Conservation (phyloP, 768 basidiomycete species). For the Ramaria sp. region DNA sequence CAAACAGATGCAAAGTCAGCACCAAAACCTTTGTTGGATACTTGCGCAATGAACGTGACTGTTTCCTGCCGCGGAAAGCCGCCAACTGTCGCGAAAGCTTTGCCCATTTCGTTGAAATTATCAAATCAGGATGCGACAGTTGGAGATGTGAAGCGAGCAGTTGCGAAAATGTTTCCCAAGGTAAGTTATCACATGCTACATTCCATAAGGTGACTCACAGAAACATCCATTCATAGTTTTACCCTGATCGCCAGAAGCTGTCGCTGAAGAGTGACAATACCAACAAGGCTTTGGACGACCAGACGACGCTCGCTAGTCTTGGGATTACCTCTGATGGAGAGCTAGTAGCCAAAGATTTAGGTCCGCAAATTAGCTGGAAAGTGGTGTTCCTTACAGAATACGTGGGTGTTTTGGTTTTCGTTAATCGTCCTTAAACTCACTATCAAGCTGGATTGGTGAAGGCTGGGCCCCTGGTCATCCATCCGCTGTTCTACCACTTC, state of each 20-base stretch:
- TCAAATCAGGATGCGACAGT: constrained; percentile 41
- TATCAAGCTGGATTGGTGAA: constrained; percentile 8
- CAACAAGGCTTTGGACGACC: constrained; percentile 47
- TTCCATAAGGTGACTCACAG: constrained; percentile 24
- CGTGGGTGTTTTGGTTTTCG: constrained; percentile 36
- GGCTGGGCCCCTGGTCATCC: constrained; percentile 74
- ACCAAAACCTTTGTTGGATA: too few relatives aligned
- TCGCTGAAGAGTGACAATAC: constrained; percentile 45
- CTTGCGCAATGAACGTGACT: constrained; percentile 39
- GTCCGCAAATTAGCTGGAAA: constrained; percentile 80
- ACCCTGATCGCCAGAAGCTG: constrained; percentile 62
- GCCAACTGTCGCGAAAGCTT: constrained; percentile 34
- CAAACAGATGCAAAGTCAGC: too few relatives aligned
- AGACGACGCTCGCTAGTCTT: constrained; percentile 44
- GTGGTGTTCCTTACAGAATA: constrained; percentile 94
- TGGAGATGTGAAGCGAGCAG: constrained; percentile 54
- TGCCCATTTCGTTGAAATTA: constrained; percentile 43
- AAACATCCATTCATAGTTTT: constrained; percentile 42
- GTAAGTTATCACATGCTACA: constrained; percentile 12
- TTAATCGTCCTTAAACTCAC: not conserved
- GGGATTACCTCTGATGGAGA: constrained; percentile 50
- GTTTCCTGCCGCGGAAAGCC: constrained; percentile 37
- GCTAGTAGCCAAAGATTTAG: constrained; percentile 79
- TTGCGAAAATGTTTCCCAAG: constrained; percentile 45
- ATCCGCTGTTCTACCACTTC: constrained; percentile 72